These are phyloP conservation scores for Amaranthus hypochondriacus DNA, from an alignment of 148 eudicot species.

Conservation along the genomic window DNA sequence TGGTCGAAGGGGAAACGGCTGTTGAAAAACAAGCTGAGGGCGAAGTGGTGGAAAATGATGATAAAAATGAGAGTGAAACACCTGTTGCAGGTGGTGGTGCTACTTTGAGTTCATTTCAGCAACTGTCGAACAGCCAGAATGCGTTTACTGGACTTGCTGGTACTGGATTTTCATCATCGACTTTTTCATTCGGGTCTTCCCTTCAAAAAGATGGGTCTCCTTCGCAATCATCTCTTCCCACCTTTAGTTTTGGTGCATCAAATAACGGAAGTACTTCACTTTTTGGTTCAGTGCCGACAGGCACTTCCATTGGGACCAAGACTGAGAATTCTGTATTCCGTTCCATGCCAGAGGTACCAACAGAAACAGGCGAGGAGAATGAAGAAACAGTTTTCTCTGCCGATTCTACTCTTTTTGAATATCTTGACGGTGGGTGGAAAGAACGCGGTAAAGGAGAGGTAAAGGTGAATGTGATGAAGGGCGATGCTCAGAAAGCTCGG, in stretches of 20 bases:
- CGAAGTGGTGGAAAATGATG: constrained; percentile 22
- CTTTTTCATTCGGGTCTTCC: constrained; percentile 68
- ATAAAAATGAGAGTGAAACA: constrained; percentile 32
- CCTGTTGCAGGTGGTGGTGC: constrained; percentile 34
- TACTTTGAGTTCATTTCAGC: constrained; percentile 70
- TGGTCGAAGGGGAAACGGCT: constrained; percentile 11
- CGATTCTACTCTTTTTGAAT: constrained; percentile 84
- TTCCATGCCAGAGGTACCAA: constrained; percentile 58
- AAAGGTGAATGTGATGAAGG: constrained; percentile 57
- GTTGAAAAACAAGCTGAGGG: constrained; percentile 19
- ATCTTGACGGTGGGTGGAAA: constrained; percentile 78
- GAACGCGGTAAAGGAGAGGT: constrained; percentile 97
- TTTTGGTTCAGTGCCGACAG: constrained; percentile 46
- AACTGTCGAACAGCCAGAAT: constrained; percentile 85
- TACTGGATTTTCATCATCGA: constrained; percentile 74
- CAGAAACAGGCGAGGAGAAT: constrained; percentile 93
- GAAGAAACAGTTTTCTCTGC: constrained; percentile 74
- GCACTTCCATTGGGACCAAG: constrained; percentile 40
- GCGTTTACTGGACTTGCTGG: constrained; percentile 88
- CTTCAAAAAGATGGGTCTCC: constrained; percentile 52
- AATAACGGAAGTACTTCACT: constrained; percentile 50
- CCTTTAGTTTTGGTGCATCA: constrained; percentile 48
- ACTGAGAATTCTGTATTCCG: constrained; percentile 46
- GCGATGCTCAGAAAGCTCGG: constrained; percentile 62
- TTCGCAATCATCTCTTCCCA: constrained; percentile 33